Conservation (phyloP, 2,329 filamentous ascomycete genomes). For the Metarhizium robertsii region DNA sequence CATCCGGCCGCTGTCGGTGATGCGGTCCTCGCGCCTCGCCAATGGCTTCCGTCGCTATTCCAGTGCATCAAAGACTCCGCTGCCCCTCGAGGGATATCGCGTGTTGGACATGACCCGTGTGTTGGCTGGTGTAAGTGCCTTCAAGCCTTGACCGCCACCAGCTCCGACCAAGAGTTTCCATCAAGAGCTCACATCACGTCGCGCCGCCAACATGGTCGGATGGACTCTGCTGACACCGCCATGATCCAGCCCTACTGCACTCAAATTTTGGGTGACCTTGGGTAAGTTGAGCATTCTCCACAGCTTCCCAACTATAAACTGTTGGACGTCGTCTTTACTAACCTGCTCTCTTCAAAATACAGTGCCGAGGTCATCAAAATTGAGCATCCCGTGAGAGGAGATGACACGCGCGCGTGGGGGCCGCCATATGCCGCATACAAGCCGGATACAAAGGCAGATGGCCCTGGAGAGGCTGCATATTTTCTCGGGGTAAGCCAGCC, state of each 20-base stretch:
- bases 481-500: slow-evolving; percentile 64
- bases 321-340: background rate
- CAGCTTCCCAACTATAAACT: too few relatives aligned
- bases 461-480: slow-evolving; percentile 88
- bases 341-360: background rate
- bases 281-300: slow-evolving; percentile 45
- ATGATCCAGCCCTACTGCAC: slow-evolving; percentile 78
- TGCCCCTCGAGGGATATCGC: slow-evolving; percentile 74
- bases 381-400: slow-evolving; percentile 82
- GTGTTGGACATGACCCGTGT: slow-evolving; percentile 97
- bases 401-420: slow-evolving; percentile 94
- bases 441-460: slow-evolving; percentile 45
- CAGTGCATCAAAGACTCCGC: slow-evolving; percentile 16
- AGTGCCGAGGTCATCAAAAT: slow-evolving; percentile 97
- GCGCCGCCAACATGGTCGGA: too few relatives aligned
- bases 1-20: slow-evolving; percentile 1
- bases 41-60: slow-evolving; percentile 17
- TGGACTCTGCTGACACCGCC: background rate
- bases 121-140: slow-evolving; percentile 68
- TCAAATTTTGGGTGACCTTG: slow-evolving; percentile 90
- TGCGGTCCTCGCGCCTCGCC: background rate
- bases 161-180: background rate
- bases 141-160: background rate
- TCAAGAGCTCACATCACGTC: too few relatives aligned
- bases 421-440: slow-evolving; percentile 83